phyloP scores from a whole-genome alignment of 257 asterid genomes.

The Cordia subcordata region DNA sequence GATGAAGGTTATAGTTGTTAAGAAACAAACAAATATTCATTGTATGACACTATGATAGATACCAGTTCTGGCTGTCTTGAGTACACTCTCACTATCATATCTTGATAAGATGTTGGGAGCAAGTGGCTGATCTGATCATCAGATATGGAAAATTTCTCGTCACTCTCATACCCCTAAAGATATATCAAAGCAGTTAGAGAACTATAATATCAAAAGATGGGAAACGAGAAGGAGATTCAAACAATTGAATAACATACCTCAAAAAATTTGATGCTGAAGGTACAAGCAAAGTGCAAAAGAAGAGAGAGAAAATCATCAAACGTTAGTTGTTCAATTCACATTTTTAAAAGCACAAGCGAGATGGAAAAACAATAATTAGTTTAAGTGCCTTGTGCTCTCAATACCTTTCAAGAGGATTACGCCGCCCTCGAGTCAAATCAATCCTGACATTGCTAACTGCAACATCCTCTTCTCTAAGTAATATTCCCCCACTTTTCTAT shows the following conservation, averaged over 20 bases:
- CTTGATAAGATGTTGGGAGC: slow-evolving; percentile 80
- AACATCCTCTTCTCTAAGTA: slow-evolving; percentile 72
- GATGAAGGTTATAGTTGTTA: neutral
- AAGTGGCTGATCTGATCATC: slow-evolving; percentile 84
- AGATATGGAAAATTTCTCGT: slow-evolving; percentile 57
- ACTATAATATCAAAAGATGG: slow-evolving; percentile 5
- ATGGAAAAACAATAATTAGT: neutral
- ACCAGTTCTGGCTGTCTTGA: slow-evolving; percentile 91
- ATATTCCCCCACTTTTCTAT: slow-evolving; percentile 52
- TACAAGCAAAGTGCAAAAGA: slow-evolving; percentile 23
- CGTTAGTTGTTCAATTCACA: neutral
- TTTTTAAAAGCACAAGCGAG: neutral
- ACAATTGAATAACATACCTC: slow-evolving; percentile 41
- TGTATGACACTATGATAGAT: slow-evolving; percentile 4
- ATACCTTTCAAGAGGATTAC: slow-evolving; percentile 89
- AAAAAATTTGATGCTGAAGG: slow-evolving; percentile 81
- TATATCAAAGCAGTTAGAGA: slow-evolving; percentile 4
- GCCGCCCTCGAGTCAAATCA: slow-evolving; percentile 79
- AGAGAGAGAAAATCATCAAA: slow-evolving; percentile 8
- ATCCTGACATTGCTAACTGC: slow-evolving; percentile 78
- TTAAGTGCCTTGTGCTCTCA: neutral
- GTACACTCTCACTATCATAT: slow-evolving; percentile 91
- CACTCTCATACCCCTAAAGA: slow-evolving; percentile 75
- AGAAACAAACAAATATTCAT: slow-evolving; percentile 5
- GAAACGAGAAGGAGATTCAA: slow-evolving; percentile 5